Percentiles rank a stretch among this genome's conserved stretches.
Conservation (phyloP, 306 rosid genomes). For the Leucaena leucocephala region DNA sequence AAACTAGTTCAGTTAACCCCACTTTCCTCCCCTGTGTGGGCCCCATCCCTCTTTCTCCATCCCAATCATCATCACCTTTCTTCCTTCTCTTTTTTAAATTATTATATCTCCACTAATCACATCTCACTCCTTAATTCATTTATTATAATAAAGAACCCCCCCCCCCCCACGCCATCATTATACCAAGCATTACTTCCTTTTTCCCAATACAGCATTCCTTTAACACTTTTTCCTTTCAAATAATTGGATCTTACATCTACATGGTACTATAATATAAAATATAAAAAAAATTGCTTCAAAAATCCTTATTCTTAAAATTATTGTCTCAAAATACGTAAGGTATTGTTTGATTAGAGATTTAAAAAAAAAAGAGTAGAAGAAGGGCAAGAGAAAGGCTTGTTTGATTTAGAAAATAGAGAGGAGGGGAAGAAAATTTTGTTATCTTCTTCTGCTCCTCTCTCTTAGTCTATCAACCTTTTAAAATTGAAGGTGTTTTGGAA, state of each 20-base stretch:
- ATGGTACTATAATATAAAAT: background rate
- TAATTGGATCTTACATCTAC: background rate
- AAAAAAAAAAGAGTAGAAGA: no score
- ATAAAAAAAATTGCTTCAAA: no score
- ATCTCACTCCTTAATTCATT: slow-evolving; percentile 2
- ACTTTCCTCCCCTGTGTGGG: background rate
- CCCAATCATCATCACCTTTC: slow-evolving; percentile 8
- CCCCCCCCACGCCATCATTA: slow-evolving; percentile 50
- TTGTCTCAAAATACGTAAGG: no score
- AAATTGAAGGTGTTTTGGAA: no score
- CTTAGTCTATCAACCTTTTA: no score
- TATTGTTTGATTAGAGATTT: no score
- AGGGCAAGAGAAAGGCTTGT: no score
- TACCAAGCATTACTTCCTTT: slow-evolving; percentile 55
- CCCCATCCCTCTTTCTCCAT: slow-evolving; percentile 35
- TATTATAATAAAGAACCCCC: slow-evolving; percentile 32
- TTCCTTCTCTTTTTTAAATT: background rate
- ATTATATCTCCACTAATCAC: slow-evolving; percentile 43
- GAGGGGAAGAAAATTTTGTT: no score
- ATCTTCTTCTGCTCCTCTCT: no score
- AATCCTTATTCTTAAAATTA: no score
- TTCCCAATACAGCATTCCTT: slow-evolving; percentile 32
- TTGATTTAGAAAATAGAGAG: no score
- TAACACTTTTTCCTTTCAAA: background rate
- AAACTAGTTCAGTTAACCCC: slow-evolving; percentile 9